Evolutionary conservation across 768 basidiomycete genomes (phyloP), one percentile per base, ranked within the genome.

Genomic region (Mycena capillaripes): DNA sequence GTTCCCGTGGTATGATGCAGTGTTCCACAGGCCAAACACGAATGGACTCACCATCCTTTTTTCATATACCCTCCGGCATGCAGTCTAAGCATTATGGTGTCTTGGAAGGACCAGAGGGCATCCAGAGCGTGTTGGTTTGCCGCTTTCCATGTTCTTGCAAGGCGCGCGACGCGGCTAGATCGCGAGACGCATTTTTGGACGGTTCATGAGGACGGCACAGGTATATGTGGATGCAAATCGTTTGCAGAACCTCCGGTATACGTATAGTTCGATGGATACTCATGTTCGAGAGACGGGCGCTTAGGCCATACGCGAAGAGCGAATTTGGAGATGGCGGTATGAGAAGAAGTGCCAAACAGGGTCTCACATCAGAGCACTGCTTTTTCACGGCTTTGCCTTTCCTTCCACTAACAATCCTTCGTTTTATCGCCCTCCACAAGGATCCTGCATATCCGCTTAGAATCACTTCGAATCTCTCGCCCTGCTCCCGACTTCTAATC

Each of bases 121-220:
- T 65, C 63, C 2, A 65, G 52, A 7, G 63, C 63, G 8, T 34
- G 63, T 32, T 65, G 38, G 21, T 52, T 40, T 27, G 42, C 6
- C 2, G 11, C 10, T 11, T 17, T 65, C 19, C 52, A 65, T 9
- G 63, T 55, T 16, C 38, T 27, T 2, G 63, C 63, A 10, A 53
- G 27, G 4, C 36, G 8, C 14, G 52, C 52, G 16, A n/a, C n/a
- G n/a, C n/a, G n/a, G n/a, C n/a, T n/a, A 65, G 59, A 30, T 30
- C 59, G 40, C 40, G 46, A n/a, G 48, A 36, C n/a, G 7, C 44
- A 21, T 27, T 19, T 46, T 46, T 11, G 19, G 27, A 21, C 0
- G 59, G 59, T 12, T 44, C 17, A 11, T 17, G 40, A n/a, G 19
- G 7, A 12, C 25, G 40, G 17, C 21, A 2, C 1, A 40, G 58